phyloP scores from a whole-genome alignment of 2,329 filamentous ascomycete species.

The Monosporascus sp. region DNA sequence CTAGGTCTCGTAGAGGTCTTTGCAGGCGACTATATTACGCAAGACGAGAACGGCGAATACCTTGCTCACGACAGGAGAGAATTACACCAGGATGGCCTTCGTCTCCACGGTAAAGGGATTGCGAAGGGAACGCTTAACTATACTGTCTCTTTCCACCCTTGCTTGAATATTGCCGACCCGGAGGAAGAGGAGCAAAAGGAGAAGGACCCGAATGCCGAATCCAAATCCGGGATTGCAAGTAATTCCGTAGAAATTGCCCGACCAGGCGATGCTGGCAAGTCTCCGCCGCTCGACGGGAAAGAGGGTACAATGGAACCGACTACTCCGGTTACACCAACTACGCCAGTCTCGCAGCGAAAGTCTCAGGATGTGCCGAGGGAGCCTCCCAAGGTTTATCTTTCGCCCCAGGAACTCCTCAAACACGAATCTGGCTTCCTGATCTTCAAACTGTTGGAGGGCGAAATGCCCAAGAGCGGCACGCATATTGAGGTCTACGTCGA shows the following conservation, averaged over 20 bases:
- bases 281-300: conserved; percentile 32
- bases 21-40: conserved; percentile 71
- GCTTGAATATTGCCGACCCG: conserved; percentile 80
- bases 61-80: conserved; percentile 72
- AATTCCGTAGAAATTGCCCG: conserved; percentile 29
- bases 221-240: conserved; percentile 16
- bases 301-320: conserved; percentile 21
- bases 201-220: conserved; percentile 28
- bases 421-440: conserved; percentile 91
- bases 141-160: conserved; percentile 85
- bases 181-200: conserved; percentile 68
- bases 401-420: conserved; percentile 72
- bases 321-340: conserved; percentile 32
- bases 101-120: conserved; percentile 66
- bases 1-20: conserved; percentile 76
- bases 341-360: conserved; percentile 33
- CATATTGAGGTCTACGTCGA: conserved; percentile 89
- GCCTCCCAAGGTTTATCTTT: conserved; percentile 72
- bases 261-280: conserved; percentile 39
- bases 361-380: conserved; percentile 49
- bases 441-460: conserved; percentile 88
- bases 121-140: conserved; percentile 79
- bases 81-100: conserved; percentile 61
- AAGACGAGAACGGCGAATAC: conserved; percentile 78
- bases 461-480: conserved; percentile 70